phyloP scores from a whole-genome alignment of 345 rosid genomes.

The Noccaea bulbosa region DNA sequence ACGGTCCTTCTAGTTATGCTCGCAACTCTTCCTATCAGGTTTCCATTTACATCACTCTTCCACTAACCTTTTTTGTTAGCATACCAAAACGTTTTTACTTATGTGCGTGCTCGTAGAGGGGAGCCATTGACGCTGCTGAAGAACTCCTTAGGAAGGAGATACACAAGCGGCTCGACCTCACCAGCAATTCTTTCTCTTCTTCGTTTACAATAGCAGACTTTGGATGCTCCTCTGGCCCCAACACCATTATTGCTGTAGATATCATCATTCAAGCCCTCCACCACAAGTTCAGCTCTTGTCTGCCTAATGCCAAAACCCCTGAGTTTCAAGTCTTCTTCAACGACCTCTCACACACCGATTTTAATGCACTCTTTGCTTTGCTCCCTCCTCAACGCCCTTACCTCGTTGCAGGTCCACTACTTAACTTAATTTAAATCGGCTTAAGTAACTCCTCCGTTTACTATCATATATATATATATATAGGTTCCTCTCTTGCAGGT shows the following conservation, averaged over 20 bases:
- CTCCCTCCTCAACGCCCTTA: constrained; percentile 43
- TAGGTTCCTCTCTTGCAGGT: constrained; percentile 22
- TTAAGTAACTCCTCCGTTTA: not conserved
- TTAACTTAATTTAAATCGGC: not conserved
- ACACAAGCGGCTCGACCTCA: constrained; percentile 15
- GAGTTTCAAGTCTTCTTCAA: constrained; percentile 56
- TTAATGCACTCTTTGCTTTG: constrained; percentile 52
- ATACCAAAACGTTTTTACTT: constrained; percentile 4
- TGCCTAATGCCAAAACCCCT: constrained; percentile 1
- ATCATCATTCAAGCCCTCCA: constrained; percentile 43
- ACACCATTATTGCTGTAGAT: constrained; percentile 49
- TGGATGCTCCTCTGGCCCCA: constrained; percentile 52
- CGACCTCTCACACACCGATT: constrained; percentile 52
- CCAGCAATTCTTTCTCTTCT: not conserved
- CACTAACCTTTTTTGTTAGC: not conserved
- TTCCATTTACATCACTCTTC: not conserved
- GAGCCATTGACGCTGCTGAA: constrained; percentile 45
- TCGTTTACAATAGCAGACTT: constrained; percentile 41
- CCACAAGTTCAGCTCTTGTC: constrained; percentile 18
- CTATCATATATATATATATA: too few relatives aligned
- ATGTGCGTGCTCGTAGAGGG: constrained; percentile 26
- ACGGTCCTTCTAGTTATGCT: constrained; percentile 42
- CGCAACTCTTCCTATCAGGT: constrained; percentile 43
- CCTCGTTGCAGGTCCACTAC: constrained; percentile 29
- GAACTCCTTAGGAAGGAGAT: constrained; percentile 33